Conservation (phyloP, 2,329 filamentous ascomycete species). For the Pseudogymnoascus sp. region DNA sequence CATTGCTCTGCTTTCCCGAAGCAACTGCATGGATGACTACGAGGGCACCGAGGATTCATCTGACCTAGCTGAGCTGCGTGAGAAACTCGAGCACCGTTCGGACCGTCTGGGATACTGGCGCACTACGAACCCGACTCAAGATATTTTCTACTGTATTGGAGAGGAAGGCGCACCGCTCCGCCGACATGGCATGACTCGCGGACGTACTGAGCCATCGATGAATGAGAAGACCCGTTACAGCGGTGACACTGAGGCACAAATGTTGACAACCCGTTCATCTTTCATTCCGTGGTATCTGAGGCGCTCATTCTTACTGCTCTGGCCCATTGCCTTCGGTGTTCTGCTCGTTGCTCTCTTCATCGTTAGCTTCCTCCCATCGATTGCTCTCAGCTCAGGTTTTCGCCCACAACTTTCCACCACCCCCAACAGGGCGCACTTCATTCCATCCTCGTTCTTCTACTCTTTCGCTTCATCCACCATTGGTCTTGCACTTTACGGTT, state of each 20-base stretch:
- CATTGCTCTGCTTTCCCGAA: constrained; percentile 67
- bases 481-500: constrained; percentile 58
- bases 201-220: constrained; percentile 37
- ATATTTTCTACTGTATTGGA: constrained; percentile 75
- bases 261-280: constrained; percentile 6
- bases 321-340: constrained; percentile 50
- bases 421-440: constrained; percentile 60
- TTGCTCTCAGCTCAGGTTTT: constrained; percentile 62
- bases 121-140: constrained; percentile 50
- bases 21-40: constrained; percentile 70
- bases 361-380: constrained; percentile 67
- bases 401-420: constrained; percentile 55
- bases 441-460: constrained; percentile 81
- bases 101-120: constrained; percentile 85
- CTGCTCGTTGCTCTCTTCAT: constrained; percentile 64
- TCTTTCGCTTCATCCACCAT: constrained; percentile 63
- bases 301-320: constrained; percentile 56
- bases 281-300: constrained; percentile 73
- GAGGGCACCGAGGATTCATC: constrained; percentile 56
- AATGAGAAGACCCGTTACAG: constrained; percentile 11
- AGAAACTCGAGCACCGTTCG: constrained; percentile 46
- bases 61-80: constrained; percentile 42
- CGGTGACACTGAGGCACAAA: constrained; percentile 2
- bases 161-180: constrained; percentile 45
- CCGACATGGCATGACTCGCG: constrained; percentile 41